Percentiles rank a stretch among this genome's conserved stretches.
Conservation (phyloP, 2,329 filamentous ascomycete species). For the Plectosphaerella sp. region DNA sequence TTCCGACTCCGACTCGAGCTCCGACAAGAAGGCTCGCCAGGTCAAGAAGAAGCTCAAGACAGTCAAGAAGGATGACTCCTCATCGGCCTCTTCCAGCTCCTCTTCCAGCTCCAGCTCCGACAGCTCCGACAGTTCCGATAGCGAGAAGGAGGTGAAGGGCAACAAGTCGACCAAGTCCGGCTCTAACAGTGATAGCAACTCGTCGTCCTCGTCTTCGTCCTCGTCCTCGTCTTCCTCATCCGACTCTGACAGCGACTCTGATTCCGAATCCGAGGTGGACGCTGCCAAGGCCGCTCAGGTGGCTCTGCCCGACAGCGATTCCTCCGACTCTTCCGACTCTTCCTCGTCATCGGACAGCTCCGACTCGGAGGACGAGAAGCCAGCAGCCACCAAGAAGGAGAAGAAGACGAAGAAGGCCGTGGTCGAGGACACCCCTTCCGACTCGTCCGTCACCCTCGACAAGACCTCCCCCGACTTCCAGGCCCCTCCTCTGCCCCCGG, state of each 20-base stretch:
- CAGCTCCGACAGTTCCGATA: conserved; percentile 30
- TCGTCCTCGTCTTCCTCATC: conserved; percentile 27
- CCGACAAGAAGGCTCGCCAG: conserved; percentile 39
- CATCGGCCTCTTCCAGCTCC: conserved; percentile 23
- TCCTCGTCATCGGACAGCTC: conserved; percentile 15
- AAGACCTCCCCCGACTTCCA: conserved; percentile 46
- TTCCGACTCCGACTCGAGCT: conserved; percentile 26
- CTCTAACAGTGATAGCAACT: conserved; percentile 15
- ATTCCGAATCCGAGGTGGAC: conserved; percentile 23
- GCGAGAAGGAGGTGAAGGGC: conserved; percentile 15
- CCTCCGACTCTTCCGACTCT: conserved; percentile 20
- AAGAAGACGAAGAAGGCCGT: conserved; percentile 15
- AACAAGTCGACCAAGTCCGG: background rate
- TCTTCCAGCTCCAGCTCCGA: conserved; percentile 28
- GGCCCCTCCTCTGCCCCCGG: conserved; percentile 48
- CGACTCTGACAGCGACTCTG: conserved; percentile 28
- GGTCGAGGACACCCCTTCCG: conserved; percentile 28
- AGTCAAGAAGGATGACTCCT: conserved; percentile 24
- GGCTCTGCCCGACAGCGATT: conserved; percentile 37
- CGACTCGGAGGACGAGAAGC: conserved; percentile 12
- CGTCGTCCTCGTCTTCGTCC: conserved; percentile 22
- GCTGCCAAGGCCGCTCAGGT: conserved; percentile 29
- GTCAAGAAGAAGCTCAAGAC: conserved; percentile 49
- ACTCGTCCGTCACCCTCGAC: conserved; percentile 45
- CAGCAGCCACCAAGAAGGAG: conserved; percentile 14